Evolutionary conservation across 495 filamentous ascomycete genomes (phyloP).

Genomic region (Penicillium alfredii): DNA sequence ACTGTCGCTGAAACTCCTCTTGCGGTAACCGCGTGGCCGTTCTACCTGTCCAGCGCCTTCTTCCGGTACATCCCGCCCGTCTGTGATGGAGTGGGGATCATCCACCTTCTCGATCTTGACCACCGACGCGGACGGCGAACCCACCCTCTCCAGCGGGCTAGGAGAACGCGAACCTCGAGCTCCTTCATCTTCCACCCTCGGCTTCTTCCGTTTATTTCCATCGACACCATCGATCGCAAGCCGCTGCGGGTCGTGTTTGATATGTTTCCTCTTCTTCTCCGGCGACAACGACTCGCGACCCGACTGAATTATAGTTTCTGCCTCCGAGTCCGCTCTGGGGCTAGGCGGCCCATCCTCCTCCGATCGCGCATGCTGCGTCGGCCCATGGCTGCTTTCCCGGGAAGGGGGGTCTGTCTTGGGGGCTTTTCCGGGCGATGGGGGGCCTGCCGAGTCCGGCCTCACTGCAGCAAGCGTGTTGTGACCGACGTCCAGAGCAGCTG

Average conservation of each 20-base stretch:
- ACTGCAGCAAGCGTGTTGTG: constrained; percentile 31
- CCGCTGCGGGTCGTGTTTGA: constrained; percentile 56
- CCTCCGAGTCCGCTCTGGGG: constrained; percentile 62
- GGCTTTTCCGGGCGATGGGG: constrained; percentile 22
- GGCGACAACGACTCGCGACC: constrained; percentile 65
- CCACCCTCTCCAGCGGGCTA: constrained; percentile 20
- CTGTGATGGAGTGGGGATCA: constrained; percentile 22
- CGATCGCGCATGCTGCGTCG: constrained; percentile 20
- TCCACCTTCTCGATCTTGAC: constrained; percentile 38
- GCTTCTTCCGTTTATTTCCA: constrained; percentile 46
- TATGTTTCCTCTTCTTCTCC: constrained; percentile 60
- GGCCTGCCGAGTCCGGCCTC: constrained; percentile 28
- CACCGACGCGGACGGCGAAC: constrained; percentile 20
- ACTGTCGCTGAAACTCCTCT: constrained; percentile 41
- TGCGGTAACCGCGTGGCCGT: constrained; percentile 25
- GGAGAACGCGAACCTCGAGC: constrained; percentile 23
- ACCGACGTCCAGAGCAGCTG: constrained; percentile 40
- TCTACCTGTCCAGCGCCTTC: constrained; percentile 14
- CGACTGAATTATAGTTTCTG: constrained; percentile 72
- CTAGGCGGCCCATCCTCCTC: constrained; percentile 33
- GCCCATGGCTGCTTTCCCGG: constrained; percentile 17
- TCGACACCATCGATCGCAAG: constrained; percentile 33
- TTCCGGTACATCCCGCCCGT: constrained; percentile 16
- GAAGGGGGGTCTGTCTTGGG: constrained; percentile 14
- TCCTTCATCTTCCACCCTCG: constrained; percentile 21